Conservation (phyloP, 1,139 yeast genomes). For the Pneumocystis canis region DNA sequence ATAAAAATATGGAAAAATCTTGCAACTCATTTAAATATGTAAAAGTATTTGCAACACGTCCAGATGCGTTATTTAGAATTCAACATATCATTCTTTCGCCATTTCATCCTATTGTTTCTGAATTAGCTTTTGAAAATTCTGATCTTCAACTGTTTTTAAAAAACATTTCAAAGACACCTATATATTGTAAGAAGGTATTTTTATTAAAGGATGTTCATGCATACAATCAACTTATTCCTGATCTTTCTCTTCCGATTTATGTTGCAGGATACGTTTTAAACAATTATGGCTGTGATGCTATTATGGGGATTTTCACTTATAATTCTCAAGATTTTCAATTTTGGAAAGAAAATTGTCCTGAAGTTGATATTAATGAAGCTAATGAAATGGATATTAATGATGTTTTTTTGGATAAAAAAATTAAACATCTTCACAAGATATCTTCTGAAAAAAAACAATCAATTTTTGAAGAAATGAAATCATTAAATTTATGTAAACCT, state of each 20-base stretch:
- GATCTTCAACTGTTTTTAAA: slow-evolving; percentile 36
- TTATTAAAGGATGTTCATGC: slow-evolving; percentile 35
- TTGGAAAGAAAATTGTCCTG: slow-evolving; percentile 44
- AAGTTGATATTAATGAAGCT: slow-evolving; percentile 25
- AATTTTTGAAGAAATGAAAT: slow-evolving; percentile 33
- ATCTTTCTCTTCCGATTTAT: slow-evolving; percentile 49
- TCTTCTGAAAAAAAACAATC: slow-evolving; percentile 35
- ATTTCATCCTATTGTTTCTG: slow-evolving; percentile 44
- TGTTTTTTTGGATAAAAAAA: slow-evolving; percentile 39
- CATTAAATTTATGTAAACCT: slow-evolving; percentile 31
- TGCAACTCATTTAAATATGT: slow-evolving; percentile 22
- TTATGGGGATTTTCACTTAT: slow-evolving; percentile 96
- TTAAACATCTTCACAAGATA: slow-evolving; percentile 39
- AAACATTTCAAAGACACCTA: slow-evolving; percentile 26
- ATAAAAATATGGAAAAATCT: slow-evolving; percentile 1
- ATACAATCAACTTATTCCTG: slow-evolving; percentile 41
- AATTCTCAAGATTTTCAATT: slow-evolving; percentile 70
- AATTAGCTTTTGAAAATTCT: slow-evolving; percentile 26
- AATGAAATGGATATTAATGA: slow-evolving; percentile 19
- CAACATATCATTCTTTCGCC: slow-evolving; percentile 68
- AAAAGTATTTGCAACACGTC: slow-evolving; percentile 67
- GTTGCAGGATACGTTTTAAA: slow-evolving; percentile 83
- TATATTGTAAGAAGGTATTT: slow-evolving; percentile 53
- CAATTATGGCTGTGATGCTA: slow-evolving; percentile 78
- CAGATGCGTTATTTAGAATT: slow-evolving; percentile 71